These are phyloP conservation scores for Cryptococcus hybrid DNA, from an alignment of 1,284 basidiomycete species.

Conservation along the genomic window DNA sequence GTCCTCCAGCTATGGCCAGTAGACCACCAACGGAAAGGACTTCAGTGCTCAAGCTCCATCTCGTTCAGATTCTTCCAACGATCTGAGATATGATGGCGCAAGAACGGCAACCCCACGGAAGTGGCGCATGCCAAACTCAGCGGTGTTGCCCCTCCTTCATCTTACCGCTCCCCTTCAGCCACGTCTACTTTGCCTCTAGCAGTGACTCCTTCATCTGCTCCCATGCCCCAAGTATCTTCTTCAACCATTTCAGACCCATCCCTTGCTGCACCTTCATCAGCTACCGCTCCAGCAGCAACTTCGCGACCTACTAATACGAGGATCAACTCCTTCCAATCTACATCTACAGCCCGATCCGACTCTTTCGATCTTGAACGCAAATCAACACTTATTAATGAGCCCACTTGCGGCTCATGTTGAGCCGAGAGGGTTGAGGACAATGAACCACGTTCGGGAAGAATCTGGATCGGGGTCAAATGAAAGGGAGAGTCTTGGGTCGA, in stretches of 20 bases:
- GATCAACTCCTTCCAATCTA: slow-evolving; percentile 41
- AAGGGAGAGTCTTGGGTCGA: slow-evolving; percentile 14
- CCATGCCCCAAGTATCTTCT: neutral
- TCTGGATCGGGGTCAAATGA: neutral
- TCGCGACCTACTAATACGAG: slow-evolving; percentile 15
- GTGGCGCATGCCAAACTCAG: neutral
- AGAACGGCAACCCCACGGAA: slow-evolving; percentile 6
- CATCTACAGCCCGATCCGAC: slow-evolving; percentile 33
- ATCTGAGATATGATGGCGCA: neutral
- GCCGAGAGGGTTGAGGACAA: neutral
- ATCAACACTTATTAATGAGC: slow-evolving; percentile 18
- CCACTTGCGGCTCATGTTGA: neutral
- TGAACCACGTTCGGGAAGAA: neutral
- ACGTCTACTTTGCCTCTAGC: neutral
- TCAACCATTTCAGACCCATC: neutral
- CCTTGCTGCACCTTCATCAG: neutral
- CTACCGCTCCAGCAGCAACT: neutral
- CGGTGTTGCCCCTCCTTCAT: neutral
- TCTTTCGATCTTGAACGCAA: slow-evolving; percentile 46
- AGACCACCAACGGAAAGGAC: neutral
- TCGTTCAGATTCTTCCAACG: slow-evolving; percentile 3
- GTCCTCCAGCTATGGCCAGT: neutral
- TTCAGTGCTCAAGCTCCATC: neutral
- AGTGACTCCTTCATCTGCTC: slow-evolving; percentile 6
- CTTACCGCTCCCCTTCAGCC: neutral